A percentile compares a stretch with the other conserved stretches of the same genome.
These are phyloP conservation scores for Xylaria castorea DNA, from an alignment of 495 filamentous ascomycete species.

Conservation along the genomic window DNA sequence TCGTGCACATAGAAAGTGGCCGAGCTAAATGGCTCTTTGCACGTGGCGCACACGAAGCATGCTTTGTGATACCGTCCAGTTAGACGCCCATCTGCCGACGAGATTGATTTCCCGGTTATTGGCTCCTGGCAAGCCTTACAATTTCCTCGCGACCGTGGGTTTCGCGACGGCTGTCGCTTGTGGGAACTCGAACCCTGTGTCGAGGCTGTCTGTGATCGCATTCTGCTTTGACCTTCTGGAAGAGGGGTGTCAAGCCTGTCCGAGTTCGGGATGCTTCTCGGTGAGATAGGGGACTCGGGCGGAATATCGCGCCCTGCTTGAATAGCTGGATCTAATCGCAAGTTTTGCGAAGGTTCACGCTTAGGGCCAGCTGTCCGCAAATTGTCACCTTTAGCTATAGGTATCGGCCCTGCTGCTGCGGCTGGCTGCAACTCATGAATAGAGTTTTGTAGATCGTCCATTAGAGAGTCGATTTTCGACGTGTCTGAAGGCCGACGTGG, in stretches of 20 bases:
- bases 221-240: slow-evolving; percentile 31
- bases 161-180: slow-evolving; percentile 34
- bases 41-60: slow-evolving; percentile 92
- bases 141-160: slow-evolving; percentile 63
- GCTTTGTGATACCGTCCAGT: slow-evolving; percentile 93
- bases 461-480: slow-evolving; percentile 54
- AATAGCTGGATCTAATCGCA: slow-evolving; percentile 44
- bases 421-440: slow-evolving; percentile 47
- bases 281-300: slow-evolving; percentile 27
- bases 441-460: slow-evolving; percentile 60
- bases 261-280: slow-evolving; percentile 19
- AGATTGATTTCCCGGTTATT: slow-evolving; percentile 91
- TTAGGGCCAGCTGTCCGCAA: slow-evolving; percentile 15
- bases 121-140: slow-evolving; percentile 81
- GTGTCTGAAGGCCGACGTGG: slow-evolving; percentile 46
- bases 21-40: slow-evolving; percentile 79
- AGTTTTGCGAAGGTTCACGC: slow-evolving; percentile 41
- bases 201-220: slow-evolving; percentile 27
- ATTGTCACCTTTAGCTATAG: slow-evolving; percentile 33
- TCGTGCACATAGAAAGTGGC: slow-evolving; percentile 91
- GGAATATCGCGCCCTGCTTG: slow-evolving; percentile 24
- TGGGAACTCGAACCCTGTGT: slow-evolving; percentile 34
- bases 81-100: slow-evolving; percentile 89
- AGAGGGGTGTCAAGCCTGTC: slow-evolving; percentile 34
- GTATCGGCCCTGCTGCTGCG: slow-evolving; percentile 30